A percentile compares a stretch with the other conserved stretches of the same genome.
Conservation (phyloP, 257 asterid genomes). For the Solanum lycopersicoides region DNA sequence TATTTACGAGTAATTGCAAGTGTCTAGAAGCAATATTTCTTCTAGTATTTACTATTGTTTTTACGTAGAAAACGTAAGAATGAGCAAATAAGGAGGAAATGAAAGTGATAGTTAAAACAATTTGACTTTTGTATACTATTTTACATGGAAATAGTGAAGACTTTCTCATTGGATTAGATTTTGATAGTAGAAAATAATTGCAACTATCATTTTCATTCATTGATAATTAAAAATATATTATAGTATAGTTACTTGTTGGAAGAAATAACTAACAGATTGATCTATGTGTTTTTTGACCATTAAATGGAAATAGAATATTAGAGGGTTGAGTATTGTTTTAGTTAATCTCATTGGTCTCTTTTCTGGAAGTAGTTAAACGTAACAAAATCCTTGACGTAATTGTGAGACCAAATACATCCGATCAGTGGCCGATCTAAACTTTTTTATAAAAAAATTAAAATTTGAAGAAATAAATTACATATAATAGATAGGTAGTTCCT, state of each 20-base stretch:
- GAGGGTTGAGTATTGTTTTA: neutral
- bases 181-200: neutral
- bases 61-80: neutral
- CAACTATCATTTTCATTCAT: neutral
- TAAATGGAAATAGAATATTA: neutral
- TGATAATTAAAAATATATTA: neutral
- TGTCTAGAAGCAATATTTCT: neutral
- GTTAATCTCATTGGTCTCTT: neutral
- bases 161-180: neutral
- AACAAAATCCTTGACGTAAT: neutral
- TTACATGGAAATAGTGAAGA: neutral
- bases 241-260: neutral
- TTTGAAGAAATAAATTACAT: neutral
- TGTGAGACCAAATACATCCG: neutral
- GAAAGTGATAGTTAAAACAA: neutral
- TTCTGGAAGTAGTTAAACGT: neutral
- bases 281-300: neutral
- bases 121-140: neutral
- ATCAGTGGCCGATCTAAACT: too few relatives aligned
- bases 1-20: neutral
- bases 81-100: neutral
- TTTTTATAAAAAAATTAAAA: too few relatives aligned
- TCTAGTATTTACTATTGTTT: neutral
- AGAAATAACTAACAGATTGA: neutral
- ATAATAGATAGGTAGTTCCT: accelerated